phyloP scores from a whole-genome alignment of 2,329 filamentous ascomycete species.

The Botrytis cinerea region DNA sequence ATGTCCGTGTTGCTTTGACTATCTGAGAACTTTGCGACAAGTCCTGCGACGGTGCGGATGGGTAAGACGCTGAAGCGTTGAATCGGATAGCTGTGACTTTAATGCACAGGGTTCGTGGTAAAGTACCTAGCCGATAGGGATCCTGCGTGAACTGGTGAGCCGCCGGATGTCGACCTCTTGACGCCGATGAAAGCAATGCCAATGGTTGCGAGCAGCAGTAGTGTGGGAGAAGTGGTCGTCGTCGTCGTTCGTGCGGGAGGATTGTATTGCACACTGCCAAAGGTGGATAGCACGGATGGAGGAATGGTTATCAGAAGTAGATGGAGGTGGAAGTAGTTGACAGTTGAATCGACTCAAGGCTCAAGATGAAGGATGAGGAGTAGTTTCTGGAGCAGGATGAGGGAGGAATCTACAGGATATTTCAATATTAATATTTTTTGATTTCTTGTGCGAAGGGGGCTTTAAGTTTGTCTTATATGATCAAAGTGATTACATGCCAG shows the following conservation, averaged over 20 bases:
- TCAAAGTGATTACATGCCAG: constrained; percentile 35
- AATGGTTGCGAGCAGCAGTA: constrained; percentile 7
- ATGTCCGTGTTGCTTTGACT: constrained; percentile 38
- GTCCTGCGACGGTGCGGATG: constrained; percentile 36
- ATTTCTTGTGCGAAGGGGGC: constrained; percentile 33
- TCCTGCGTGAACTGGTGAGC: constrained; percentile 33
- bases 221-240: constrained; percentile 14
- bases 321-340: neutral
- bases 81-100: constrained; percentile 32
- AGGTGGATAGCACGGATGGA: constrained; percentile 1
- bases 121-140: constrained; percentile 35
- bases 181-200: constrained; percentile 14
- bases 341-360: constrained; percentile 17
- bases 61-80: constrained; percentile 33
- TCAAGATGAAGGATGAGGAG: constrained; percentile 21
- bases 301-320: constrained; percentile 2
- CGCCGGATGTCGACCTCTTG: constrained; percentile 28
- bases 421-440: constrained; percentile 28
- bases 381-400: constrained; percentile 16
- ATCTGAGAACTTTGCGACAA: constrained; percentile 38
- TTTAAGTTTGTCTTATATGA: constrained; percentile 39
- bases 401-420: constrained; percentile 27
- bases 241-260: neutral
- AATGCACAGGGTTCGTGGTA: constrained; percentile 26
- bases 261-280: constrained; percentile 3